Base-by-base conservation (phyloP, 1,139 yeast species). In the Yamadazyma buinensis region DNA sequence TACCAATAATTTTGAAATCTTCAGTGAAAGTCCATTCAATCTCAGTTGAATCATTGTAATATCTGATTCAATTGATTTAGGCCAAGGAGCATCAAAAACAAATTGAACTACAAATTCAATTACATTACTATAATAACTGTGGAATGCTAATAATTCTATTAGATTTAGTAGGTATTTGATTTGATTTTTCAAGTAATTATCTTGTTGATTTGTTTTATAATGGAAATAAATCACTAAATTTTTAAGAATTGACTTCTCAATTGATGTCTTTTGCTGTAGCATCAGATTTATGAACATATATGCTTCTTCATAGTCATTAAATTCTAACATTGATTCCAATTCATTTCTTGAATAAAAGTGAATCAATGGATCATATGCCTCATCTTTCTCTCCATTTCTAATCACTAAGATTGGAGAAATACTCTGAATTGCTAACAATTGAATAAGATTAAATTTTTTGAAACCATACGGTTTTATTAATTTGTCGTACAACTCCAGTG, bases 71-170 rank as follows among this genome's bases (percentile, higher is more conserved):
- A 19, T 11, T 31, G 23, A 6, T 40, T 39, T 11, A 37, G 39
- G 15, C 34, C 33, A 28, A 8, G 27, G 21, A 5, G 39, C 17
- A 22, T 43, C 43, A 34, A 51, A 50, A 7, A 43, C 39, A 9
- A 54, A 25, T 28, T 48, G 52, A 22, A 53, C 34, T 15, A 40
- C 40, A 9, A 47, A 36, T 8, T 30, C 26, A 2, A 43, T 38
- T 14, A 39, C 24, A 20, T 39, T 43, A 11, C 39, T 39, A 33
- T 41, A 34, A 13, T 23, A 46, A 30, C 38, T 42, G 30, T 51
- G 57, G 30, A 51, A 41, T 9, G 51, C 41, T 9, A 55, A 39
- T 14, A 51, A 28, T 32, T 54, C 58, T 12, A 54, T 30, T 1
- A 47, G 33, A 35, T 45, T 48, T n/a, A 41, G 27, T 19, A 47